Evolutionary conservation across 495 filamentous ascomycete species (phyloP), one percentile per base, ranked within the genome.

Genomic region (Xylaria grammica): DNA sequence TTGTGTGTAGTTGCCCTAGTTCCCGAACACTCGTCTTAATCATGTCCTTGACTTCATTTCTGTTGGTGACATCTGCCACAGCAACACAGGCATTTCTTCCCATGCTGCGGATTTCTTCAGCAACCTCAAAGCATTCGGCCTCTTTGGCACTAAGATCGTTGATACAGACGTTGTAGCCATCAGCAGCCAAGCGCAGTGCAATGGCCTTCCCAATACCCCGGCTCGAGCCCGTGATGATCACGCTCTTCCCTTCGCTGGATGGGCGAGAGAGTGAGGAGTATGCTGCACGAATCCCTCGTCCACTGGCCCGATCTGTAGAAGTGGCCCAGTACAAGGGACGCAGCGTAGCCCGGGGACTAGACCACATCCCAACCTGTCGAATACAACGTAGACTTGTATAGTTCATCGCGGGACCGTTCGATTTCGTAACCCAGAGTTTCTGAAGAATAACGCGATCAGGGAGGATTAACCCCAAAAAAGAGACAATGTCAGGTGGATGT

Each of bases 201-300:
- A 88, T 87, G 27, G 85, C 83, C 68, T 84, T 83, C 27, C 87
- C 87, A 52, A 88, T 88, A 42, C 86, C 86, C 11, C 82, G 75
- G 6, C 77, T 72, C 5, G 85, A 83, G 15, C 86, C 85, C 15
- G 86, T 88, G 2, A 89, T 81, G 46, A 89, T 88, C 17, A 77
- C 85, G 15, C 74, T 82, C 58, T 77, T 67, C 11, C 36, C 54
- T 0, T 51, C 54, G 13, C 19, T 62, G 8, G 62, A 50, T 26
- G 26, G 15, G 1, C 50, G 36, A 6, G 60, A 20, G 17, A 62
- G 19, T 4, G 60, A 63, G 4, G 60, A 63, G 40, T 63, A 63
- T 26, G 60, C 6, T 24, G 60, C 60, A 8, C 48, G 17, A 17
- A 24, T 42, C 2, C 10, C n/a, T 5, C 34, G 48, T 60, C 19